Evolutionary conservation across 805 yeast species (phyloP), one percentile per base, ranked within the genome.

Genomic region (Yarrowia sp.): DNA sequence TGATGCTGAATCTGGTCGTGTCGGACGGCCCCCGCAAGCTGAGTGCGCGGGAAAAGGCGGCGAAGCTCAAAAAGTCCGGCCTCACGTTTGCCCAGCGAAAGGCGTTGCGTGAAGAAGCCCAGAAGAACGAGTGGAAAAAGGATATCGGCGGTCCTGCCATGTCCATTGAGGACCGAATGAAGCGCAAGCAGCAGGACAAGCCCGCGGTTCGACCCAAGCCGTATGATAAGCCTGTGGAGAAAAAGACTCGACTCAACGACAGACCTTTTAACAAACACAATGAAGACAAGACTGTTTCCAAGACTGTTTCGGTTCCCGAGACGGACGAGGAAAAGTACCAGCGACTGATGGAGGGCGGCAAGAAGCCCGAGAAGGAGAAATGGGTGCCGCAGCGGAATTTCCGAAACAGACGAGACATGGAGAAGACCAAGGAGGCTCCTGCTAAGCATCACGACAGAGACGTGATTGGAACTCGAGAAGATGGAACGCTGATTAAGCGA

Each of bases 1-100:
- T 93, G 78, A 78, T 93, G 73, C 76, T 94, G 73, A 94, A 94
- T 76, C 88, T 94, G 74, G 84, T 88, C 36, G 78, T 82, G 4
- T 81, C 83, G n/a, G 74, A 74, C 30, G 74, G 71, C 12, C 75
- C 77, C 9, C 69, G 73, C 58, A 63, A 70, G 52, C 69, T 72
- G 15, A 68, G 70, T 0, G 49, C 71, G 1, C 68, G 75, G 15
- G 74, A 72, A 13, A 49, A 38, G 24, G 47, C 39, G n/a, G 67
- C 46, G 6, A 40, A 40, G 17, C 49, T 42, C 19, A 61, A 46
- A 38, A 61, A 61, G 38, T 34, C 40, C 24, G 60, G 67, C 0
- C 49, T 34, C 38, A n/a, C 68, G 5, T 70, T 58, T 40, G 68
- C 44, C 7, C 64, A 66, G 24, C 12, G 71, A n/a, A 39, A 46